phyloP scores from a whole-genome alignment of 2,329 filamentous ascomycete species.

The Aureobasidium sp. region DNA sequence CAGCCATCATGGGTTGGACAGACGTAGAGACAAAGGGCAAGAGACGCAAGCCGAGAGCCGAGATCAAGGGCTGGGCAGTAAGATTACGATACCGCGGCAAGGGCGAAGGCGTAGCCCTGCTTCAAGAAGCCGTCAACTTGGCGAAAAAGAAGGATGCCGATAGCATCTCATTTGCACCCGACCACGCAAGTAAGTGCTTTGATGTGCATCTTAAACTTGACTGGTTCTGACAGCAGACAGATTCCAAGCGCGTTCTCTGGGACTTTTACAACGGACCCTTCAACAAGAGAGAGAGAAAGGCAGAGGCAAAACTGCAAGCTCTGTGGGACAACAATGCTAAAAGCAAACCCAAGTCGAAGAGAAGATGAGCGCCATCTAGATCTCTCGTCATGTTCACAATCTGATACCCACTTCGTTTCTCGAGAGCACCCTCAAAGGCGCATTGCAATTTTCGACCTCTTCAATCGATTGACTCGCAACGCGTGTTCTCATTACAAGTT shows the following conservation, averaged over 20 bases:
- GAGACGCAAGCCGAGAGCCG: constrained; percentile 52
- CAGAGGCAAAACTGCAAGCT: constrained; percentile 36
- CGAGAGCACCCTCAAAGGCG: not conserved
- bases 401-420: not conserved
- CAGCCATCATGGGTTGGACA: constrained; percentile 62
- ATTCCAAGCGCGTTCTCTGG: constrained; percentile 53
- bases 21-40: constrained; percentile 39
- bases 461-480: not conserved
- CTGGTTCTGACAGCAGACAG: constrained; percentile 21
- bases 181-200: constrained; percentile 63
- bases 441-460: not conserved
- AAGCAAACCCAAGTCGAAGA: constrained; percentile 20
- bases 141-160: constrained; percentile 63
- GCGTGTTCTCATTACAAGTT: not conserved
- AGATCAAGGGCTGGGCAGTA: constrained; percentile 80
- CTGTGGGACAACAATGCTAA: constrained; percentile 22
- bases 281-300: constrained; percentile 52
- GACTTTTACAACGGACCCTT: constrained; percentile 56
- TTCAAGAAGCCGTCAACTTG: constrained; percentile 64
- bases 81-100: constrained; percentile 59
- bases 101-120: constrained; percentile 64
- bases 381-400: not conserved
- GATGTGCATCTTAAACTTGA: not conserved
- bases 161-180: constrained; percentile 64
- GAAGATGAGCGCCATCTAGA: constrained; percentile 17